Percentiles rank a stretch among this genome's conserved stretches.
Evolutionary conservation across 495 filamentous ascomycete genomes (phyloP).

Genomic region (Aspergillus ostianus): DNA sequence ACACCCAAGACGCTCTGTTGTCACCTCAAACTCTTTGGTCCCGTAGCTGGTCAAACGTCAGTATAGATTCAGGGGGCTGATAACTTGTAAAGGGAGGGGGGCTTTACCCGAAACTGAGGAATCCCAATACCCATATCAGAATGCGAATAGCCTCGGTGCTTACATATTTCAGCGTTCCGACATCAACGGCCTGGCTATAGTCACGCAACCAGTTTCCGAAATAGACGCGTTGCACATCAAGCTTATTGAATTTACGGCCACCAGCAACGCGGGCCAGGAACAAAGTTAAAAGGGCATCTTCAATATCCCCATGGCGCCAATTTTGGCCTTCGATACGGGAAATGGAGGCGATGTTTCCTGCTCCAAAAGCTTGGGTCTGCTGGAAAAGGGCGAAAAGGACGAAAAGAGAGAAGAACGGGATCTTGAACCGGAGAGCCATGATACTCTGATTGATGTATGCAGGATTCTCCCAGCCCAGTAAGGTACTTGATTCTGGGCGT

Average conservation of each 20-base stretch:
- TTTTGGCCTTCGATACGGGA: conserved; percentile 79
- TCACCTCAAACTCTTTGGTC: conserved; percentile 91
- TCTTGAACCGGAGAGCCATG: not conserved
- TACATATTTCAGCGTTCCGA: conserved; percentile 84
- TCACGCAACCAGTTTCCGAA: conserved; percentile 94
- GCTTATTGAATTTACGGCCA: conserved; percentile 82
- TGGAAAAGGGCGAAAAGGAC: conserved; percentile 3
- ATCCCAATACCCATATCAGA: conserved; percentile 63
- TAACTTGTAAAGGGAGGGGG: not conserved
- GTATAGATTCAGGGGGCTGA: conserved; percentile 50
- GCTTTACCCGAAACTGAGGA: conserved; percentile 52
- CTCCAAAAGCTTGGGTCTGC: conserved; percentile 77
- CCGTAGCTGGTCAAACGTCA: conserved; percentile 57
- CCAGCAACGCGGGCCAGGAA: conserved; percentile 73
- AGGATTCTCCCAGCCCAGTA: not conserved
- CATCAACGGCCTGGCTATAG: conserved; percentile 67
- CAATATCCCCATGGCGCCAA: conserved; percentile 90
- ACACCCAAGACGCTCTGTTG: conserved; percentile 79
- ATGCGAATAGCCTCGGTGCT: conserved; percentile 87
- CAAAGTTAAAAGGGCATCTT: conserved; percentile 78
- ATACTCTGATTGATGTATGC: not conserved
- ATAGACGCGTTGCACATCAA: conserved; percentile 79
- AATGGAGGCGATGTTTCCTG: conserved; percentile 78
- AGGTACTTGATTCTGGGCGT: not conserved
- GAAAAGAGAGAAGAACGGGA: conserved; percentile 3